These are phyloP conservation scores for Knoxdaviesia capensis DNA, from an alignment of 2,329 filamentous ascomycete genomes.

Conservation along the genomic window DNA sequence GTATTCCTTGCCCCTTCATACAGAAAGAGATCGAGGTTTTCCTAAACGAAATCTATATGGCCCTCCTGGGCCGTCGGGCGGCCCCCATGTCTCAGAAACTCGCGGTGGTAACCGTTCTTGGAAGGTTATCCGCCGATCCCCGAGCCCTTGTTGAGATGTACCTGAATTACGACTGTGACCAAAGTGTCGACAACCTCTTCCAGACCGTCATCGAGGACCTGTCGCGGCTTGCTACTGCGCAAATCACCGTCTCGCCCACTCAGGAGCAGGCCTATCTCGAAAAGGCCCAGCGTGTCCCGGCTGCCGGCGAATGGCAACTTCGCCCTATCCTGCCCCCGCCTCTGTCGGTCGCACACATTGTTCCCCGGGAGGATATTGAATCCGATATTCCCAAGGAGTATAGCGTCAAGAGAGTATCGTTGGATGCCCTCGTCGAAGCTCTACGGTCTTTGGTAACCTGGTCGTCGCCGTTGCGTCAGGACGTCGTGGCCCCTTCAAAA, in stretches of 20 bases:
- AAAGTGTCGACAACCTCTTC: slow-evolving; percentile 91
- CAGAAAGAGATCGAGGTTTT: slow-evolving; percentile 96
- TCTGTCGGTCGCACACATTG: slow-evolving; percentile 59
- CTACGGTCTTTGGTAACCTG: slow-evolving; percentile 82
- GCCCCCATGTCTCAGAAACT: slow-evolving; percentile 82
- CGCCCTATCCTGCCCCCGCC: slow-evolving; percentile 72
- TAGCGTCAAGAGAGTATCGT: slow-evolving; percentile 68
- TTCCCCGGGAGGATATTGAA: slow-evolving; percentile 37
- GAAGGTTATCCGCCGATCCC: slow-evolving; percentile 67
- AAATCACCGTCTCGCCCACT: slow-evolving; percentile 51
- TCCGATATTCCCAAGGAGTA: slow-evolving; percentile 73
- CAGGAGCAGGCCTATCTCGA: slow-evolving; percentile 84
- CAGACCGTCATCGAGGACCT: slow-evolving; percentile 88
- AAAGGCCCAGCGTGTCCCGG: slow-evolving; percentile 39
- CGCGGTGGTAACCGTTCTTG: slow-evolving; percentile 72
- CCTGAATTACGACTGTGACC: slow-evolving; percentile 94
- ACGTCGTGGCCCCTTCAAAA: slow-evolving; percentile 16
- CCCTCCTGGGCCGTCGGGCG: slow-evolving; percentile 71
- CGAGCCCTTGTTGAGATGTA: slow-evolving; percentile 85
- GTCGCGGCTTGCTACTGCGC: slow-evolving; percentile 64
- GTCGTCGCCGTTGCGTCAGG: slow-evolving; percentile 48
- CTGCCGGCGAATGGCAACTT: slow-evolving; percentile 63
- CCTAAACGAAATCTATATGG: slow-evolving; percentile 88
- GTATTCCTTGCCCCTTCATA: slow-evolving; percentile 9
- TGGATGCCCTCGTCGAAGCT: slow-evolving; percentile 77